Percentiles rank a stretch among this genome's conserved stretches.
Conservation (phyloP, 257 asterid species). For the Scutellaria barbata region DNA sequence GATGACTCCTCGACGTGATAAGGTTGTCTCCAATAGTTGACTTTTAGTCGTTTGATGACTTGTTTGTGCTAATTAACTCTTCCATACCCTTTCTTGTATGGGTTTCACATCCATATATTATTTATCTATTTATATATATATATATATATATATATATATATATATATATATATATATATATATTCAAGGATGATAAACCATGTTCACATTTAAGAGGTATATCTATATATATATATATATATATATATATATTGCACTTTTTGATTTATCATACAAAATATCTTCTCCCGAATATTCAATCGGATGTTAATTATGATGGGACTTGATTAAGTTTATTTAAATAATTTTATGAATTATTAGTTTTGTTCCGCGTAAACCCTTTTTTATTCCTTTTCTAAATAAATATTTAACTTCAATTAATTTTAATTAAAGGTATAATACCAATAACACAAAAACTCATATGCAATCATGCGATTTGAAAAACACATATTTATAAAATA, state of each 20-base stretch:
- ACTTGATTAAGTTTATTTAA: too few relatives aligned
- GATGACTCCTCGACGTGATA: neutral
- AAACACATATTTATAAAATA: too few relatives aligned
- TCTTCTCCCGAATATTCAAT: neutral
- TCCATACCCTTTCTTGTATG: neutral
- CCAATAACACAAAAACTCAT: too few relatives aligned
- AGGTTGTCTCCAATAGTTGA: conserved; percentile 28
- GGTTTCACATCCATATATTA: neutral
- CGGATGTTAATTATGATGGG: too few relatives aligned
- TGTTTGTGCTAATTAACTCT: neutral
- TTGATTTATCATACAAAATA: neutral
- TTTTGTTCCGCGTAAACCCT: too few relatives aligned
- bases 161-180: neutral
- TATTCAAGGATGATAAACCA: neutral
- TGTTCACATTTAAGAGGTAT: neutral
- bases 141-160: neutral
- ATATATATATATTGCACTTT: neutral
- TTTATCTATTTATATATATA: neutral
- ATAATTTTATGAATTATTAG: too few relatives aligned
- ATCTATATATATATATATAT: neutral
- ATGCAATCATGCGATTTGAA: too few relatives aligned
- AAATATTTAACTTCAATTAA: too few relatives aligned
- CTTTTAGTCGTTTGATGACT: conserved; percentile 34
- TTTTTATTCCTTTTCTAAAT: too few relatives aligned
- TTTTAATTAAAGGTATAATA: too few relatives aligned